Conservation (phyloP, 2,329 filamentous ascomycete species). For the Cadophora malorum region DNA sequence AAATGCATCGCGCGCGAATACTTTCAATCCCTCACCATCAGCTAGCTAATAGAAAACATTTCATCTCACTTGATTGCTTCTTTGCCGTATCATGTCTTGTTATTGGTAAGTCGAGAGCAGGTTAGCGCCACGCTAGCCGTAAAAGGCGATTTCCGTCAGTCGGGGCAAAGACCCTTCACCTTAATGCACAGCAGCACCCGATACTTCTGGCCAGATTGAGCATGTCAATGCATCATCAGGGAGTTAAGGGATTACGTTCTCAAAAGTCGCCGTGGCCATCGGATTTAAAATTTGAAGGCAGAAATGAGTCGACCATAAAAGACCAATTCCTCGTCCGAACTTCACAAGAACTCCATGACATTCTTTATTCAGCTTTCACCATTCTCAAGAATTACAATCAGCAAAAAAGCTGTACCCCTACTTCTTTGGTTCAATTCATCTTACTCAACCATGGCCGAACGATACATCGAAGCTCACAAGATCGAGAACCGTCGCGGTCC, state of each 20-base stretch:
- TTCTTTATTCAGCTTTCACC: not conserved
- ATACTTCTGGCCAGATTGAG: not conserved
- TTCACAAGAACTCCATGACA: not conserved
- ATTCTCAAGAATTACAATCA: not conserved
- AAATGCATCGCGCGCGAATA: too few relatives aligned
- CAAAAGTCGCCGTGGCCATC: not conserved
- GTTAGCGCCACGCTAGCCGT: not conserved
- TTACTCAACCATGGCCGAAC: not conserved
- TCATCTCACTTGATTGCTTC: not conserved
- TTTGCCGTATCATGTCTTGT: too few relatives aligned
- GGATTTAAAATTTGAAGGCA: not conserved
- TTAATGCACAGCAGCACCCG: not conserved
- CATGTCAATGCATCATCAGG: not conserved
- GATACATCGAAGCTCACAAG: constrained; percentile 29
- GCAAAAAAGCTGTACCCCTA: not conserved
- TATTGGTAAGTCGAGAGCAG: not conserved
- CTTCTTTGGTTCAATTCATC: not conserved
- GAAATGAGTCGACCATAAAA: not conserved
- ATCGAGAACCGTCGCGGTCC: constrained; percentile 35
- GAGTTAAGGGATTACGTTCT: not conserved
- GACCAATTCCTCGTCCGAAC: not conserved
- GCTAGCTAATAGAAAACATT: too few relatives aligned
- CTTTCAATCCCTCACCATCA: too few relatives aligned
- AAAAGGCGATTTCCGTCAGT: not conserved
- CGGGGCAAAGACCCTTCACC: not conserved